These are phyloP conservation scores for Sugiyamaella smithiae DNA, from an alignment of 805 yeast species.

Conservation along the genomic window DNA sequence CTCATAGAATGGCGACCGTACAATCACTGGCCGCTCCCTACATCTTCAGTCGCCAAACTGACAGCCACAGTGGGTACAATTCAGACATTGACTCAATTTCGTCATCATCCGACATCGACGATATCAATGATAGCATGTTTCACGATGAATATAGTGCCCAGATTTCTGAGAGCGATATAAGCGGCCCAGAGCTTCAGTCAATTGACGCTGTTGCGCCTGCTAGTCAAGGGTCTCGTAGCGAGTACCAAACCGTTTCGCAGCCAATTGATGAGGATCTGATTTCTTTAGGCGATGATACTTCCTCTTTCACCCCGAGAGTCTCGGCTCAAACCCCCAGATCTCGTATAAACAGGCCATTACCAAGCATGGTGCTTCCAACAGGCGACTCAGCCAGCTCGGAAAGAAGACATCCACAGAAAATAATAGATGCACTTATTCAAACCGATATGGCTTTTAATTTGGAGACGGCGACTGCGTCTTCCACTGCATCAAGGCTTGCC, in stretches of 20 bases:
- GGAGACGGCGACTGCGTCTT: constrained; percentile 14
- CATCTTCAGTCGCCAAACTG: background rate
- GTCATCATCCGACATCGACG: background rate
- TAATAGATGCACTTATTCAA: constrained; percentile 18
- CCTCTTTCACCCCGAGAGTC: background rate
- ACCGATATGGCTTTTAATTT: constrained; percentile 14
- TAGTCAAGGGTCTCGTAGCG: background rate
- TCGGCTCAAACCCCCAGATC: constrained; percentile 1
- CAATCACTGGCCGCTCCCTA: background rate
- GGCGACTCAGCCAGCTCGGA: background rate
- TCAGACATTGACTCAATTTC: constrained; percentile 1
- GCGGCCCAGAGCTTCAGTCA: background rate
- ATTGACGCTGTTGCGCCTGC: no score
- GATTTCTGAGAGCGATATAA: background rate
- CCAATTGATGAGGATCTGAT: background rate
- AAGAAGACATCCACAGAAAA: constrained; percentile 1
- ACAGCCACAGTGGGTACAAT: background rate
- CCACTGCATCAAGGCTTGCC: constrained; percentile 16
- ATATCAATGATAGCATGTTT: no score
- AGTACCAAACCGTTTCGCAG: background rate
- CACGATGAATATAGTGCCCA: no score
- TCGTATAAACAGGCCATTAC: background rate
- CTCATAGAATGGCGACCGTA: background rate
- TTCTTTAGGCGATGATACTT: background rate
- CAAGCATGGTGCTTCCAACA: background rate